These are phyloP conservation scores for Hypoxylon sp. DNA, from an alignment of 2,329 filamentous ascomycete species.

Conservation along the genomic window DNA sequence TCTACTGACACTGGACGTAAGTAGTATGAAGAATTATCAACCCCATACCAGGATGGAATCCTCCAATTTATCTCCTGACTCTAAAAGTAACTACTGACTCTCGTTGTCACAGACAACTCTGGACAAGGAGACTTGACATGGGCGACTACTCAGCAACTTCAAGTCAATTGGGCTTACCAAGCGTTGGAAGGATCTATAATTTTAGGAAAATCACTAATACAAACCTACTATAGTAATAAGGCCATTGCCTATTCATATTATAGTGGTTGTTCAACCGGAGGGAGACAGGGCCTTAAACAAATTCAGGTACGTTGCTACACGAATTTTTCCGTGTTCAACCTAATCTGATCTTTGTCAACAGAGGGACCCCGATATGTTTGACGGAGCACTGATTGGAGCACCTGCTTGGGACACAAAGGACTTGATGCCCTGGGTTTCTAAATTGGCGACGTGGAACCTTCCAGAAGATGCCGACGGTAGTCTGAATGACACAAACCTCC, in stretches of 20 bases:
- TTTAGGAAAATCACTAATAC: slow-evolving; percentile 60
- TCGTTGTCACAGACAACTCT: slow-evolving; percentile 44
- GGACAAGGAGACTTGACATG: slow-evolving; percentile 51
- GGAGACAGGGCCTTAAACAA: slow-evolving; percentile 66
- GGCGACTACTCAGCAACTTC: slow-evolving; percentile 53
- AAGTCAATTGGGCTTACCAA: slow-evolving; percentile 54
- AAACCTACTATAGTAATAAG: slow-evolving; percentile 61
- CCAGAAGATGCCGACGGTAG: slow-evolving; percentile 58
- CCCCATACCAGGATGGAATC: no score
- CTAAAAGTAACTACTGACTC: neutral
- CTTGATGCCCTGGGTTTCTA: slow-evolving; percentile 58
- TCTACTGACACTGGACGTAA: slow-evolving; percentile 56
- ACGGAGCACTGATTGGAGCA: slow-evolving; percentile 64
- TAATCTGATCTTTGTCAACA: slow-evolving; percentile 53
- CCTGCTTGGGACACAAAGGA: slow-evolving; percentile 64
- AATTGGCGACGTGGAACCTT: slow-evolving; percentile 61
- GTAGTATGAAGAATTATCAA: neutral
- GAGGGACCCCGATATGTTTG: slow-evolving; percentile 65
- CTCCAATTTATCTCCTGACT: no score
- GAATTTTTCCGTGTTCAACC: neutral
- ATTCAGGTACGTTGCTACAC: slow-evolving; percentile 53
- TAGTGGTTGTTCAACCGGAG: slow-evolving; percentile 68
- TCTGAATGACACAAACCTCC: slow-evolving; percentile 58
- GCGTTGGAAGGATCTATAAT: slow-evolving; percentile 61
- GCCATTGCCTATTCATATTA: slow-evolving; percentile 62